phyloP scores from a whole-genome alignment of 192 early-diverging fungal species.

The Rhizophagus sp. region DNA sequence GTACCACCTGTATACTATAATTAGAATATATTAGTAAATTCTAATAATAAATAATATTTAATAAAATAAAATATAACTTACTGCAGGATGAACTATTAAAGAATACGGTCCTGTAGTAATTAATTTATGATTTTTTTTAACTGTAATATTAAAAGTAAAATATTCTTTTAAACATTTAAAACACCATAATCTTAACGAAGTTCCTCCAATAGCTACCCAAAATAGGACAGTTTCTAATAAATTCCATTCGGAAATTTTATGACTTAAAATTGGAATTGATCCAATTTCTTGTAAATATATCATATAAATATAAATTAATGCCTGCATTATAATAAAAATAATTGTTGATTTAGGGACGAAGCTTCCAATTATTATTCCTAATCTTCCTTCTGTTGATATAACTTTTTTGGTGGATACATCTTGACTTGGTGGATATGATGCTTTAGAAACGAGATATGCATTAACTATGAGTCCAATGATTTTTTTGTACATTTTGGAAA shows the following conservation, averaged over 20 bases:
- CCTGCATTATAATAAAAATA: not conserved
- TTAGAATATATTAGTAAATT: not conserved
- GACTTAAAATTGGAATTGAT: not conserved
- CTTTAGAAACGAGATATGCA: too few species aligned
- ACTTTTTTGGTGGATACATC: too few species aligned
- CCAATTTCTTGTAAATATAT: constrained; percentile 21
- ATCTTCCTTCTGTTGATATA: too few species aligned
- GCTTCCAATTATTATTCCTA: too few species aligned
- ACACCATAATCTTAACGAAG: constrained; percentile 22
- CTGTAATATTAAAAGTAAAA: constrained; percentile 12
- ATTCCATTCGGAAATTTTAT: constrained; percentile 6
- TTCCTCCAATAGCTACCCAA: not conserved
- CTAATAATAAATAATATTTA: too few species aligned
- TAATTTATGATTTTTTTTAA: constrained; percentile 20
- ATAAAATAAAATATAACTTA: not conserved
- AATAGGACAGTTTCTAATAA: not conserved
- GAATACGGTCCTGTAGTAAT: constrained; percentile 17
- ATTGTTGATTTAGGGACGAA: too few species aligned
- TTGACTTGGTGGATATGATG: too few species aligned
- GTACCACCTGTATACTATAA: not conserved
- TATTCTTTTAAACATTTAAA: constrained; percentile 9
- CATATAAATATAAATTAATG: constrained; percentile 8
- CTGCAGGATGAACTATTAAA: constrained; percentile 23
- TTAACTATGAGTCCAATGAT: too few species aligned
- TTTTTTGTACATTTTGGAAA: too few species aligned